Conservation (phyloP, 345 rosid genomes). For the Durio zibethinus region DNA sequence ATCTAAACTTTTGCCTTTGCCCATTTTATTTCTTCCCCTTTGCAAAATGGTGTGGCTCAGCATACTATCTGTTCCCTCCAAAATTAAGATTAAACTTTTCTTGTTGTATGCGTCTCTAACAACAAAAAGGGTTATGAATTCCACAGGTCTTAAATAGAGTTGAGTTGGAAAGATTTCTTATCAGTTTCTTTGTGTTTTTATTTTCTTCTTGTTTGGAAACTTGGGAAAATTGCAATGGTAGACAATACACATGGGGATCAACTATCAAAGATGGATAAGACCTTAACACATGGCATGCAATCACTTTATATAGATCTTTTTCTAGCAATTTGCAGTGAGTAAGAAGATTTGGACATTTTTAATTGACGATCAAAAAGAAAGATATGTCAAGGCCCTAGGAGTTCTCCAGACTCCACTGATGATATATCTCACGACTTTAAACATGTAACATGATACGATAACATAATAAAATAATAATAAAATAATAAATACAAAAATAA, state of each 20-base stretch:
- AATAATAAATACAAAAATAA: too few species aligned
- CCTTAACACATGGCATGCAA: neutral
- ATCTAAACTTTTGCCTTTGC: conserved; percentile 5
- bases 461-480: too few species aligned
- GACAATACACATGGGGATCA: neutral
- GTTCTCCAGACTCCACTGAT: too few species aligned
- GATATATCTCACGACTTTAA: too few species aligned
- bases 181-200: neutral
- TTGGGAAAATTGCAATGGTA: neutral
- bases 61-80: neutral
- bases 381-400: too few species aligned
- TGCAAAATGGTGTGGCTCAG: neutral
- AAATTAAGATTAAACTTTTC: neutral
- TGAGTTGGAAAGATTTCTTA: neutral
- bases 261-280: conserved; percentile 3
- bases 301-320: neutral
- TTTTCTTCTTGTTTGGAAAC: neutral
- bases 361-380: too few species aligned
- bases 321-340: neutral
- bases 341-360: neutral
- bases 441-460: too few species aligned
- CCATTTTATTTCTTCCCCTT: neutral
- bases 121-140: neutral
- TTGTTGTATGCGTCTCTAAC: neutral
- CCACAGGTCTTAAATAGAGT: too few species aligned